Conservation (phyloP, 495 filamentous ascomycete species). For the Melanomma pulvis-pyrius region DNA sequence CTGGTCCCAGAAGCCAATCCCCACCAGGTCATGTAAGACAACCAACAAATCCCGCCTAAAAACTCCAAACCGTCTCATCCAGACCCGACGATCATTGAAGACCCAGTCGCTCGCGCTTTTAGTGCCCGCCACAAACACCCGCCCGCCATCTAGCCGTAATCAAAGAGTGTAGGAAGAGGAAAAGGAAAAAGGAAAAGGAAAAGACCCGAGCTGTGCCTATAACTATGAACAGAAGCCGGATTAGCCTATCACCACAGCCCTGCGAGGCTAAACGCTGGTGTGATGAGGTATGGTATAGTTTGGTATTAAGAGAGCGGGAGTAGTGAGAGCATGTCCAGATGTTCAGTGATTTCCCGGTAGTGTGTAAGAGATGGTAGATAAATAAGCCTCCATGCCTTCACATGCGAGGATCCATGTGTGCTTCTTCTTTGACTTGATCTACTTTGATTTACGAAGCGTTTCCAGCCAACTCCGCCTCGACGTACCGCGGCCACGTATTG, state of each 20-base stretch:
- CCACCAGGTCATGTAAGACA: neutral
- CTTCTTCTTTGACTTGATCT: neutral
- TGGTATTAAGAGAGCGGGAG: neutral
- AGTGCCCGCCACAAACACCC: neutral
- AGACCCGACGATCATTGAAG: neutral
- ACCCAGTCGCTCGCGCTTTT: neutral
- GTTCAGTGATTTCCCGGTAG: neutral
- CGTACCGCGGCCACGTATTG: constrained; percentile 43
- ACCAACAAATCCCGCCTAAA: neutral
- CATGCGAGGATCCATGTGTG: neutral
- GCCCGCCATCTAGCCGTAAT: neutral
- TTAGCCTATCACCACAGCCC: neutral
- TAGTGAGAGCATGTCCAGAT: constrained; percentile 12
- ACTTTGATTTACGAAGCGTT: constrained; percentile 4
- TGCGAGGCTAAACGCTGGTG: neutral
- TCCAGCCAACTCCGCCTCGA: constrained; percentile 32
- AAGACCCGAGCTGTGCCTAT: neutral
- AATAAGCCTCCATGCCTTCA: neutral
- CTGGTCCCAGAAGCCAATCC: too few relatives aligned
- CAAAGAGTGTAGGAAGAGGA: constrained; percentile 1
- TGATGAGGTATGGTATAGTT: neutral
- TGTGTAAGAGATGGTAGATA: neutral
- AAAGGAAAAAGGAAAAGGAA: neutral
- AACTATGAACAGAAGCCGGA: constrained; percentile 3
- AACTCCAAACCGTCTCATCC: neutral